Evolutionary conservation across 345 rosid genomes (phyloP).

Genomic region (Eucalyptus sp.): DNA sequence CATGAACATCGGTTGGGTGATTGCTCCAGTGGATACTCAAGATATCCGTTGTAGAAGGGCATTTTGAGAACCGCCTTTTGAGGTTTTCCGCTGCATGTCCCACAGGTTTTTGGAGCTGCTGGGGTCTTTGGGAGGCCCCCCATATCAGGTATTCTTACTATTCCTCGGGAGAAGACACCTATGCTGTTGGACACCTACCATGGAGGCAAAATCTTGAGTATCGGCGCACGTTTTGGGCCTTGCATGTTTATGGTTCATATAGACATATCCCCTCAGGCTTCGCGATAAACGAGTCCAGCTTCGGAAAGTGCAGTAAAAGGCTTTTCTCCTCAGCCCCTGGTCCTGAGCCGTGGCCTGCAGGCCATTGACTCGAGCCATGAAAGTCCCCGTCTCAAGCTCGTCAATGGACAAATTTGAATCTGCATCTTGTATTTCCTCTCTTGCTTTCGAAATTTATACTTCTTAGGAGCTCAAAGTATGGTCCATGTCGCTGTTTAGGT

Average conservation of each 20-base stretch:
- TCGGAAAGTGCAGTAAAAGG: conserved; percentile 18
- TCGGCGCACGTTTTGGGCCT: neutral
- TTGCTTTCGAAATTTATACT: neutral
- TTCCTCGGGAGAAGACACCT: conserved; percentile 9
- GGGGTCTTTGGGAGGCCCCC: neutral
- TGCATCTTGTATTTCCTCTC: neutral
- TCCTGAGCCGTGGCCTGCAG: conserved; percentile 5
- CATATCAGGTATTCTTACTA: neutral
- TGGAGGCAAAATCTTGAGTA: conserved; percentile 8
- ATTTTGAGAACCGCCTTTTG: conserved; percentile 2
- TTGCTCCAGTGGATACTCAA: neutral
- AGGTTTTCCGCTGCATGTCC: neutral
- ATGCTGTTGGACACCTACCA: conserved; percentile 12
- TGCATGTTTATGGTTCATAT: neutral
- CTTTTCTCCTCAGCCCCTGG: conserved; percentile 2
- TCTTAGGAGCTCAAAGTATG: neutral
- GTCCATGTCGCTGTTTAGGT: neutral
- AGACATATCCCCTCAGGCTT: neutral
- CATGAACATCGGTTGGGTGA: neutral
- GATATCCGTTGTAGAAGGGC: conserved; percentile 4
- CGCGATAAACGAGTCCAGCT: neutral
- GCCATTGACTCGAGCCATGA: neutral
- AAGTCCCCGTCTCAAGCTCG: conserved; percentile 9
- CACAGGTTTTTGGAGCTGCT: neutral
- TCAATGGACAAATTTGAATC: neutral